These are phyloP conservation scores for Neofusicoccum umdonicola DNA, from an alignment of 2,329 filamentous ascomycete species.

Conservation along the genomic window DNA sequence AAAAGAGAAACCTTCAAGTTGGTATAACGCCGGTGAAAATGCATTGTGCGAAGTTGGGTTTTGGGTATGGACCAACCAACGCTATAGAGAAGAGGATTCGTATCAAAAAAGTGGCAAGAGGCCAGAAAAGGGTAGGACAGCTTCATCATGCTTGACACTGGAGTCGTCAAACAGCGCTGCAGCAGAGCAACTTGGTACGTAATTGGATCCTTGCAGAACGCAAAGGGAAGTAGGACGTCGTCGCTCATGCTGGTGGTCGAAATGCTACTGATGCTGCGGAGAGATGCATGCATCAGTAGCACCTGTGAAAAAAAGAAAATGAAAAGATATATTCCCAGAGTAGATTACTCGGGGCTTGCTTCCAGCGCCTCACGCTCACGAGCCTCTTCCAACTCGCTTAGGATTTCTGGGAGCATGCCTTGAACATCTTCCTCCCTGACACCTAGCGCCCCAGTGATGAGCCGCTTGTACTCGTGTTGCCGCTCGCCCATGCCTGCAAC, in stretches of 20 bases:
- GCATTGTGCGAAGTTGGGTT: not conserved
- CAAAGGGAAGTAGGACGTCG: not conserved
- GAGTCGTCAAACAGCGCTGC: not conserved
- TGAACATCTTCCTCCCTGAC: conserved; percentile 64
- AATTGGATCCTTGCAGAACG: not conserved
- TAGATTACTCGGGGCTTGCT: conserved; percentile 26
- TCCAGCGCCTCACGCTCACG: conserved; percentile 30
- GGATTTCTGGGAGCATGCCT: conserved; percentile 53
- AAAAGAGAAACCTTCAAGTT: not conserved
- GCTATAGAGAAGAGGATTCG: not conserved
- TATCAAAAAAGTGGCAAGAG: not conserved
- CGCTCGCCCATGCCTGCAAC: conserved; percentile 70
- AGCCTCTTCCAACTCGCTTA: conserved; percentile 47
- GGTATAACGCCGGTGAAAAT: not conserved
- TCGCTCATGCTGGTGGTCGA: not conserved
- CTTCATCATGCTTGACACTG: not conserved
- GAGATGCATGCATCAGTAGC: not conserved
- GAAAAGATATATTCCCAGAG: not conserved
- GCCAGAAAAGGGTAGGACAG: not conserved
- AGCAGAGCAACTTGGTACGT: not conserved
- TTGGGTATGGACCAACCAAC: not conserved
- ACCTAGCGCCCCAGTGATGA: conserved; percentile 67
- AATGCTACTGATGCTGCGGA: not conserved
- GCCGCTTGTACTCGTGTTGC: conserved; percentile 69
- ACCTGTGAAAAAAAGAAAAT: not conserved